Evolutionary conservation across 208 protist genomes (phyloP), one percentile per base, ranked within the genome.

Genomic region (Trypanosoma lewisi): DNA sequence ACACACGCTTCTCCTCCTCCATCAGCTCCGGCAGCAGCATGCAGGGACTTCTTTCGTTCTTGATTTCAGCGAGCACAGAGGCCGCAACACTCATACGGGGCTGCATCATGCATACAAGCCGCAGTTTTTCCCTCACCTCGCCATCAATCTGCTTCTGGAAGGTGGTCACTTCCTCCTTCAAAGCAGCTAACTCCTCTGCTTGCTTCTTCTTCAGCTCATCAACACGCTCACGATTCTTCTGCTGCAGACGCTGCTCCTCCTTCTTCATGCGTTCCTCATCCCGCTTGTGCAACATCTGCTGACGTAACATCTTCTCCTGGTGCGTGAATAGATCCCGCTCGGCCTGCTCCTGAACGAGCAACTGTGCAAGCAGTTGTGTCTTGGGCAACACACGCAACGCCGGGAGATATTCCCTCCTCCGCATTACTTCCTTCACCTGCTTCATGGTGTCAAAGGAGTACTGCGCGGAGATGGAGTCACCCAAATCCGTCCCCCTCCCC

Each of bases 1-100:
- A 41, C 63, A 89, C 63, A 45, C 70, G 65, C 78, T 78, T 78
- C 25, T 85, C 82, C 75, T 89, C 82, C 71, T 87, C 73, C 58
- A 93, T 49, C 21, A 93, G 78, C 42, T 72, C 77, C 21, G 56
- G 80, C n/a, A 89, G 73, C 16, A 87, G 51, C 9, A 33, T n/a
- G 51, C 57, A 78, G 62, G 79, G 58, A 75, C 64, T 63, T 12
- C 11, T 27, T 50, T 82, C 80, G 41, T 72, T 50, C 67, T 84
- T 81, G 21, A 87, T 11, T 4, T 85, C 78, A 17, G 76, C 75
- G 52, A 87, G 60, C 16, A 76, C 80, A 14, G 77, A 54, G 7
- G 42, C 58, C 41, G 71, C 36, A 16, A 84, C 67, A 62, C 50
- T 66, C 27, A 87, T 51, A 12, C 78, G 74, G 4, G 86, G 86